phyloP scores from a whole-genome alignment of 345 rosid genomes.

The Acer saccharum region DNA sequence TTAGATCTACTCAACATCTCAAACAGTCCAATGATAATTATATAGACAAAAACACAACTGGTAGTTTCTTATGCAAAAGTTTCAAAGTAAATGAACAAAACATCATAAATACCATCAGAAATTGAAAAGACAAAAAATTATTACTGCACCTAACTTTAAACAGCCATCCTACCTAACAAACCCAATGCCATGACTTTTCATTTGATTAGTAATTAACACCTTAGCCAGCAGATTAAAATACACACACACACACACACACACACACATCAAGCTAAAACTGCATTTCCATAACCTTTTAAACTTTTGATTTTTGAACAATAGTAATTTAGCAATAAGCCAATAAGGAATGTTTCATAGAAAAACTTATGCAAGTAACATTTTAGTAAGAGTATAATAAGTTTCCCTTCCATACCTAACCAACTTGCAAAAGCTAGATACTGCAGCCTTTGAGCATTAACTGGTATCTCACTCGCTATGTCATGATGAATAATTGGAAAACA shows the following conservation, averaged over 20 bases:
- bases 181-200: not conserved
- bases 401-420: constrained; percentile 76
- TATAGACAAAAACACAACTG: not conserved
- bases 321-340: not conserved
- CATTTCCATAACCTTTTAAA: not conserved
- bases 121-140: not conserved
- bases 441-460: constrained; percentile 87
- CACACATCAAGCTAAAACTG: not conserved
- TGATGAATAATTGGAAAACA: constrained; percentile 95
- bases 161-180: not conserved
- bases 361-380: not conserved
- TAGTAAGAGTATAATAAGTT: not conserved
- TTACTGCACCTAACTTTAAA: not conserved
- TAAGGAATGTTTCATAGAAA: not conserved
- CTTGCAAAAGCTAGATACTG: constrained; percentile 98
- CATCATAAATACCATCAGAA: not conserved
- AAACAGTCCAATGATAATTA: not conserved
- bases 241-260: not conserved
- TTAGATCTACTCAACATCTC: not conserved
- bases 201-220: not conserved
- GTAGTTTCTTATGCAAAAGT: not conserved
- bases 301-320: not conserved
- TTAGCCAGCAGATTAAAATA: not conserved
- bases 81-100: not conserved
- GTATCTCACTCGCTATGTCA: constrained; percentile 95